Evolutionary conservation across 495 filamentous ascomycete genomes (phyloP), one percentile per base, ranked within the genome.

Genomic region (Penicillium pancosmium): DNA sequence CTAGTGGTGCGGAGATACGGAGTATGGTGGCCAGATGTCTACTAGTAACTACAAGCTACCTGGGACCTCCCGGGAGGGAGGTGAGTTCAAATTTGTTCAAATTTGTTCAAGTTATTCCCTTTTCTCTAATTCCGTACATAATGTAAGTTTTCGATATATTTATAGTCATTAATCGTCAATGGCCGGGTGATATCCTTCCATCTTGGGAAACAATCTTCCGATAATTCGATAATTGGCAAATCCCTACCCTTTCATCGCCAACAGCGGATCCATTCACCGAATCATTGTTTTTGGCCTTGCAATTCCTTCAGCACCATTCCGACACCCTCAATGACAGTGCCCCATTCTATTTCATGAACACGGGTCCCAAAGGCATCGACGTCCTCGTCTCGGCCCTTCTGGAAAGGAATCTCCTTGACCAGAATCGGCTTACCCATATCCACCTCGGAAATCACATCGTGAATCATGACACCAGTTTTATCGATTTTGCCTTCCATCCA

Each of bases 401-500:
- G 77, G 61, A 92, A 87, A 53, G 83, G 80, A 48, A 96, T 85
- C 78, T 92, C 88, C 61, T 78, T 71, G 11, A 88, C 82, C 53
- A 93, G 70, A 61, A 96, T 85, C 5, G 90, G 87, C 63, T 82
- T 79, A 2, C 93, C 93, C 68, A 87, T 83, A 73, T 96, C 93
- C 41, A 96, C 91, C 64, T 93, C 86, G 40, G 80, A 82, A 62
- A 96, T 90, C 47, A 96, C 91, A 68, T 91, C 86, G 73, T 96
- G 92, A 3, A 95, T 86, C 92, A 98, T 97, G n/a, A 94, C 87
- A 1, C 92, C 92, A 2, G 92, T 97, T 69, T 81, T 85, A 65
- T 88, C 82, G 38, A 93, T 83, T 70, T 83, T 84, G 8, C 88
- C 90, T 21, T 82, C 82, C 67, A 87, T 65, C 72, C 86, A 95